These are phyloP conservation scores for Zizania palustris DNA, from an alignment of 202 grass and related monocot species.

Conservation along the genomic window DNA sequence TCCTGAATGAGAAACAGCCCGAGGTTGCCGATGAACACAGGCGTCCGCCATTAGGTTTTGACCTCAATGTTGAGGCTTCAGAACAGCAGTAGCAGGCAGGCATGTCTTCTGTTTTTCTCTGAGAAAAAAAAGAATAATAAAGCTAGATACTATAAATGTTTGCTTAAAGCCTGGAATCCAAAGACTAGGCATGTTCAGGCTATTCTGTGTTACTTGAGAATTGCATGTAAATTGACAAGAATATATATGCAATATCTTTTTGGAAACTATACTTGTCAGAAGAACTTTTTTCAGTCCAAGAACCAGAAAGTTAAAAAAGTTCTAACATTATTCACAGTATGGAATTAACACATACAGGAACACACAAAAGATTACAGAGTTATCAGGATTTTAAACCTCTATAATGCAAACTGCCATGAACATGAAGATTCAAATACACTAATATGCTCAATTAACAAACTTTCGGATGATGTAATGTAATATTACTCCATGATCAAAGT, in stretches of 20 bases:
- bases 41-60: conserved; percentile 17
- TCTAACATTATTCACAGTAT: neutral
- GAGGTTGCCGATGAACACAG: neutral
- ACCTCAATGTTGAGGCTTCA: conserved; percentile 42
- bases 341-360: neutral
- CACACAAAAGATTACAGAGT: neutral
- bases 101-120: conserved; percentile 1
- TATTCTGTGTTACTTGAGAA: neutral
- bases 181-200: neutral
- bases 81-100: conserved; percentile 40
- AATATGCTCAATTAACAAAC: conserved; percentile 24
- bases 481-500: conserved; percentile 72
- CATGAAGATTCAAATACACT: neutral
- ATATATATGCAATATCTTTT: conserved; percentile 12
- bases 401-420: neutral
- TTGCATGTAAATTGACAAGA: neutral
- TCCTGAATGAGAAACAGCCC: neutral
- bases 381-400: neutral
- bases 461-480: conserved; percentile 64
- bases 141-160: neutral
- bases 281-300: neutral
- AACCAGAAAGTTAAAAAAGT: neutral
- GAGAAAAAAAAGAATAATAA: conserved; percentile 22
- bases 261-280: neutral
- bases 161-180: neutral